phyloP scores from a whole-genome alignment of 257 asterid species.

The Fraxinus excelsior region DNA sequence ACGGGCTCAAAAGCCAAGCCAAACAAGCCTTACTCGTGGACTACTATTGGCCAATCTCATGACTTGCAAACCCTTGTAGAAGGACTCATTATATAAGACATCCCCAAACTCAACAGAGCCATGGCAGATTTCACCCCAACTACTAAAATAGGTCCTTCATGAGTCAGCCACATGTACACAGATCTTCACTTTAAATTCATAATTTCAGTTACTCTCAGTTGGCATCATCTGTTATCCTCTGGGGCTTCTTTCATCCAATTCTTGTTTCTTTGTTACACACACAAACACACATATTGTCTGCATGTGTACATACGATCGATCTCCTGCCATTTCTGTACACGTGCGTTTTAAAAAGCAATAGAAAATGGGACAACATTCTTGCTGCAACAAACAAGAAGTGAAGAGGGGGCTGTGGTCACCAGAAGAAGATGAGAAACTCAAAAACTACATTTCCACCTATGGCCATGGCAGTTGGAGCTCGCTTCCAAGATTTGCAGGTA shows the following conservation, averaged over 20 bases:
- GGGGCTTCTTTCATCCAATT: no score
- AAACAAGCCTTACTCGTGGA: no score
- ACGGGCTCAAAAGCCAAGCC: no score
- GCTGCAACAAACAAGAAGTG: conserved; percentile 84
- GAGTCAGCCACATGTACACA: neutral
- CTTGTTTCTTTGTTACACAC: no score
- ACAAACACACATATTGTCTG: neutral
- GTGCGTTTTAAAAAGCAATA: neutral
- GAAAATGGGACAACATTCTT: conserved; percentile 54
- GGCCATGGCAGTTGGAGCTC: conserved; percentile 93
- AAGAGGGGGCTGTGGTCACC: conserved; percentile 83
- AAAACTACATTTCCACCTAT: conserved; percentile 55
- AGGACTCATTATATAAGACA: conserved; percentile 15
- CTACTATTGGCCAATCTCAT: no score
- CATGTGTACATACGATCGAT: neutral
- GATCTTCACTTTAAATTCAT: conserved; percentile 26
- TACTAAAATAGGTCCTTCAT: conserved; percentile 14
- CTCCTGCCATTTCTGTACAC: neutral
- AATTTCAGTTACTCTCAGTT: neutral
- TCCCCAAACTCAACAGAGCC: neutral
- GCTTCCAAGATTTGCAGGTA: conserved; percentile 78
- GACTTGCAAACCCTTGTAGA: neutral
- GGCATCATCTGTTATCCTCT: no score
- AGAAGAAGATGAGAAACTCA: conserved; percentile 79
- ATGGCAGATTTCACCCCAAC: conserved; percentile 5